Conservation (phyloP, 1,139 yeast genomes). For the Candida gigantensis region DNA sequence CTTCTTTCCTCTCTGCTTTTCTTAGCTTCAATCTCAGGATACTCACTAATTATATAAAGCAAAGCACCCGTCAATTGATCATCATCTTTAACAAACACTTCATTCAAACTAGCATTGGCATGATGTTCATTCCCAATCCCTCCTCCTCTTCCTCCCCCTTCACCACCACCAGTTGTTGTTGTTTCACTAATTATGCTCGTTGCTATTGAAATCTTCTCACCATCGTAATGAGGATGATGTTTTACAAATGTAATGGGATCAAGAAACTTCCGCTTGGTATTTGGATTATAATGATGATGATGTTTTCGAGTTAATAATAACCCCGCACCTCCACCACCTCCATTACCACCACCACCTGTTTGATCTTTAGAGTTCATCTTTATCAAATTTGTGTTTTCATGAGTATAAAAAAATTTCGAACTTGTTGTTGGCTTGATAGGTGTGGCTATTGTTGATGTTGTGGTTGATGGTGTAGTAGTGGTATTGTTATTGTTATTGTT, state of each 20-base stretch:
- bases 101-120: conserved; percentile 1
- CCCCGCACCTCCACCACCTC: too few species aligned
- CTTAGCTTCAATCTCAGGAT: conserved; percentile 1
- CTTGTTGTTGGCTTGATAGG: background rate
- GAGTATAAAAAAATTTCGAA: conserved; percentile 4
- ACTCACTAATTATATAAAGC: conserved; percentile 11
- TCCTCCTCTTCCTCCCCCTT: conserved; percentile 3
- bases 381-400: conserved; percentile 8
- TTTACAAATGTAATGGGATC: too few species aligned
- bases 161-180: background rate
- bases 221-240: too few species aligned
- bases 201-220: too few species aligned
- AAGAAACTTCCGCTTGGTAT: background rate
- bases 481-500: background rate
- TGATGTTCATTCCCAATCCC: too few species aligned
- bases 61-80: conserved; percentile 15
- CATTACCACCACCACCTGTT: too few species aligned
- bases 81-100: conserved; percentile 9
- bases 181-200: too few species aligned
- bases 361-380: too few species aligned
- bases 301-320: background rate
- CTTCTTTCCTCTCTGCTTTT: background rate
- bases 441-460: conserved; percentile 2
- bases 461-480: conserved; percentile 4
- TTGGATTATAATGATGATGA: background rate